Evolutionary conservation across 345 rosid genomes (phyloP), one percentile per base, ranked within the genome.

Genomic region (Arabidopsis suecica): DNA sequence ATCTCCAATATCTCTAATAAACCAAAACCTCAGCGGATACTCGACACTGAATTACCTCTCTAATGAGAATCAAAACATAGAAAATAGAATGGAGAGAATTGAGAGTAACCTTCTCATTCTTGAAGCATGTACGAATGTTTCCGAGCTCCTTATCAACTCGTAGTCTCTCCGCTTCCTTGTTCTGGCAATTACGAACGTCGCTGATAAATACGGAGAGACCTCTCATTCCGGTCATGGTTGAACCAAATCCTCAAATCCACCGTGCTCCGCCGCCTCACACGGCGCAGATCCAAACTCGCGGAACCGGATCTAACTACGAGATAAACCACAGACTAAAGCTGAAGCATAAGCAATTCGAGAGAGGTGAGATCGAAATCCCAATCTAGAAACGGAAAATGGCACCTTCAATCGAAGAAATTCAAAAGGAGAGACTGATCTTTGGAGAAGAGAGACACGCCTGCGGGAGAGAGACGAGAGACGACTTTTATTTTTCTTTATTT

Each of bases 81-180:
- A n/a, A 32, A 38, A 6, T 14, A 45, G 5, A 13, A 44, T 30
- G 10, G 14, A 61, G 34, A 41, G 23, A 54, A 3, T 18, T 40
- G 48, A 4, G 7, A 44, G 84, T 48, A 78, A 96, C 99, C 97
- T 75, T 80, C 25, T 96, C 99, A 64, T 89, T 87, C 68, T 93
- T 96, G 88, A 96, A 96, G 87, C 99, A 93, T 33, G 89, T 89
- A 70, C 99, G 99, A 55, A 91, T 4, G 75, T 96, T 96, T 49
- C 99, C 99, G 23, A 96, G 99, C 89, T 93, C 99, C 79, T 96
- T 96, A 83, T 96, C 99, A 68, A 96, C 96, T 63, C 99, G 91
- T 18, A 93, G 96, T 7, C 99, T 76, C 70, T 96, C 99, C 57
- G 88, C 91, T 69, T 96, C 99, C 79, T 96, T 96, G 86, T 96